These are phyloP conservation scores for Rhazya stricta DNA, from an alignment of 257 asterid genomes.

Conservation along the genomic window DNA sequence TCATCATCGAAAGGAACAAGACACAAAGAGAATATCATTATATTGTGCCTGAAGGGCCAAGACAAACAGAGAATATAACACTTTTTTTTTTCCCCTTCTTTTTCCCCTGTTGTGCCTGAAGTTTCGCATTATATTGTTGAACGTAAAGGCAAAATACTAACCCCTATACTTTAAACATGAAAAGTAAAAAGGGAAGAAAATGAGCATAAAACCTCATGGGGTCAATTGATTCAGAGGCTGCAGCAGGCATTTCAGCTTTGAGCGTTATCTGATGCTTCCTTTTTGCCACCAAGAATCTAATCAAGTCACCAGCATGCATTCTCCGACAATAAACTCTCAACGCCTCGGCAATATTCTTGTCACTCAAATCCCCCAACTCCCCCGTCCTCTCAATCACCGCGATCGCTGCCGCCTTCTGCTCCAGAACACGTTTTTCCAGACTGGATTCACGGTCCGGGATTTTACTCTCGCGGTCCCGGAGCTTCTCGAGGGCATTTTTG, in stretches of 20 bases:
- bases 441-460: background rate
- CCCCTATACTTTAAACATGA: background rate
- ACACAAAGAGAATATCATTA: too few relatives aligned
- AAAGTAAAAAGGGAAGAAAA: background rate
- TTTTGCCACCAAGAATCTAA: conserved; percentile 11
- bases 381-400: conserved; percentile 11
- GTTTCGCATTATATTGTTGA: too few relatives aligned
- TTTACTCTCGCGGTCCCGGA: conserved; percentile 5
- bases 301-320: conserved; percentile 23
- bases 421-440: conserved; percentile 9
- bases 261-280: conserved; percentile 16
- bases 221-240: conserved; percentile 15
- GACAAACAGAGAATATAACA: too few relatives aligned
- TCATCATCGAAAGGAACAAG: too few relatives aligned
- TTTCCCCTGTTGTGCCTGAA: too few relatives aligned
- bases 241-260: conserved; percentile 19
- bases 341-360: conserved; percentile 9
- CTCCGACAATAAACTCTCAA: conserved; percentile 19
- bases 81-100: too few relatives aligned
- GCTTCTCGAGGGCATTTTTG: conserved; percentile 7
- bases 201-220: conserved; percentile 20
- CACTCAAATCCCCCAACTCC: conserved; percentile 8
- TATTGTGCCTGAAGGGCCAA: too few relatives aligned
- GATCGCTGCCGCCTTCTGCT: conserved; percentile 15
- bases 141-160: too few relatives aligned